Evolutionary conservation across 192 early-diverging fungal genomes (phyloP).

Genomic region (Podila horticola): DNA sequence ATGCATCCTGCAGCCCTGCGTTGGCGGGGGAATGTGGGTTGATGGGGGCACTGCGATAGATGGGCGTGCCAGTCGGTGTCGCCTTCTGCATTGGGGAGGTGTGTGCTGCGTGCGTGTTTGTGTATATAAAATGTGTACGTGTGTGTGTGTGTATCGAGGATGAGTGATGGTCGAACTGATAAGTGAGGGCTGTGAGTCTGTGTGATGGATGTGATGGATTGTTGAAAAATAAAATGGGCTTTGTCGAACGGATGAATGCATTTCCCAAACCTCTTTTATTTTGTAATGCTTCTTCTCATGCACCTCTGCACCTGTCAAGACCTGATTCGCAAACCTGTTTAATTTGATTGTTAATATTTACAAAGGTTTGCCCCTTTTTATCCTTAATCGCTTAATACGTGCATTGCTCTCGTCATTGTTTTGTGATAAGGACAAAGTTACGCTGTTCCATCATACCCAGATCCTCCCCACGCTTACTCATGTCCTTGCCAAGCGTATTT

Average conservation of each 20-base stretch:
- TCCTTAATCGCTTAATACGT: neutral
- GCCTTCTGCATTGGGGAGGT: conserved; percentile 28
- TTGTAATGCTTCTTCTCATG: too few relatives aligned
- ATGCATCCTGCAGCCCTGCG: conserved; percentile 25
- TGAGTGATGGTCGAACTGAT: too few relatives aligned
- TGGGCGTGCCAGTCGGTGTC: conserved; percentile 36
- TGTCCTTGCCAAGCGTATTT: conserved; percentile 47
- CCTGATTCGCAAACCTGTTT: neutral
- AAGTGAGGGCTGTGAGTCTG: too few relatives aligned
- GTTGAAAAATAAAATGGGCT: too few relatives aligned
- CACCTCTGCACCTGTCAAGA: too few relatives aligned
- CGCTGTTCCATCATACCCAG: conserved; percentile 76
- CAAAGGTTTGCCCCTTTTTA: neutral
- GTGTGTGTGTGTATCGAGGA: neutral
- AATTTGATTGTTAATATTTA: neutral
- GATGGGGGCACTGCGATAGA: conserved; percentile 41
- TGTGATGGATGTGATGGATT: too few relatives aligned
- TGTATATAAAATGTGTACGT: neutral
- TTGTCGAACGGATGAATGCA: too few relatives aligned
- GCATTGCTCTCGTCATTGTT: neutral
- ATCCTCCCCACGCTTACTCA: conserved; percentile 71
- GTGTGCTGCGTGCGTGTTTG: neutral
- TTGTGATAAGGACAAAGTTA: conserved; percentile 21
- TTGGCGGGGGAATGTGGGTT: conserved; percentile 25
- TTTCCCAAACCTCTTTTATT: too few relatives aligned